phyloP scores from a whole-genome alignment of 768 basidiomycete genomes.

The button mushroom (Agaricus bisporus) region DNA sequence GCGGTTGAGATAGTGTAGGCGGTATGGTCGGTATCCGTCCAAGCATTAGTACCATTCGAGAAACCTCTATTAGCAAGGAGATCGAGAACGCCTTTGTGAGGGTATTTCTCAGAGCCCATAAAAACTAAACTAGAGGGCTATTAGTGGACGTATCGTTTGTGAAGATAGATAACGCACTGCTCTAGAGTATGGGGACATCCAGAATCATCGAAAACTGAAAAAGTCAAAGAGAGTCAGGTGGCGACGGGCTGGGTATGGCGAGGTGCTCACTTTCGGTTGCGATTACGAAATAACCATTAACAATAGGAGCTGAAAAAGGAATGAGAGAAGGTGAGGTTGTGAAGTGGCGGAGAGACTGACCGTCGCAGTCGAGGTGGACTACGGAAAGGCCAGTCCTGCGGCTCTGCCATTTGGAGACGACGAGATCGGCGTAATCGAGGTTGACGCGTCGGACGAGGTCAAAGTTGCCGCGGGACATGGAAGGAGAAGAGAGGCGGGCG shows the following conservation, averaged over 20 bases:
- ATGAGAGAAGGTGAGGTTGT: constrained; percentile 15
- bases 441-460: constrained; percentile 75
- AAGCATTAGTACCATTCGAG: constrained; percentile 89
- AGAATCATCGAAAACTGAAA: constrained; percentile 83
- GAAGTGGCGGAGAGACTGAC: constrained; percentile 31
- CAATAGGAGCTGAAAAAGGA: constrained; percentile 61
- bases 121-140: constrained; percentile 64
- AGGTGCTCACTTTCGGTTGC: constrained; percentile 71
- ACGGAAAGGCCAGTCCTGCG: constrained; percentile 82
- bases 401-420: constrained; percentile 85
- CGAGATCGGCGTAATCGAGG: constrained; percentile 74
- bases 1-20: constrained; percentile 96
- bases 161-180: constrained; percentile 53
- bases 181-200: constrained; percentile 96
- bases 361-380: constrained; percentile 88
- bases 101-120: constrained; percentile 93
- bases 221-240: neutral
- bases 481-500: constrained; percentile 18
- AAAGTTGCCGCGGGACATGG: constrained; percentile 64
- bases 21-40: constrained; percentile 95
- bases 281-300: constrained; percentile 88
- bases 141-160: neutral
- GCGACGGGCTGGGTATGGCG: neutral
- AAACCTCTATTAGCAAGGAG: constrained; percentile 92
- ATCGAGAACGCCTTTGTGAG: constrained; percentile 94